Base-by-base conservation (phyloP, 2,329 filamentous ascomycete species). In the Phyllachora maydis region DNA sequence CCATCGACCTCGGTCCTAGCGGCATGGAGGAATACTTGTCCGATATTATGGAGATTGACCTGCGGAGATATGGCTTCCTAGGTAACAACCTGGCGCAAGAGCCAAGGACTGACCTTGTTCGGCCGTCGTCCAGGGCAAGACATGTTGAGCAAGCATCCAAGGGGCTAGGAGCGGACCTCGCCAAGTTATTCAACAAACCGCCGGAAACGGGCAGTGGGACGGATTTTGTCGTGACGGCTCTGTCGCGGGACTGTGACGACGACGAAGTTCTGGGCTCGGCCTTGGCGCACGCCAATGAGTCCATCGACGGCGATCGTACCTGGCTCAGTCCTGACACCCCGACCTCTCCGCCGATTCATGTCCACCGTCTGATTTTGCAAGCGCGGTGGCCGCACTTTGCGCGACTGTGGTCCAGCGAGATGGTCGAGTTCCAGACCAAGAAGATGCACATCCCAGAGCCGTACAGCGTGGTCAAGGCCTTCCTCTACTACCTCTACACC, bases 371-470 rank as follows among this genome's bases (percentile, higher is more conserved):
- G 26, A 93, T 98, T 25, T 60, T 98, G 6, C 79, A 90, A 44
- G 76, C 88, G 11, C 76, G 88, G 24, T 98, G 88, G 88, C 83
- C 88, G 14, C 88, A 98, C 46, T 98, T 98, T 50, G 71, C 76
- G 19, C 74, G 88, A 10, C 56, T 98, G 3, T 95, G 91, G 54
- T 73, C 75, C 24, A 71, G 85, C 4, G 82, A 93, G 41, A 98
- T 98, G 88, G 72, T 77, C 8, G 88, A 98, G 44, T 98, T 90
- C 39, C 88, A 98, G 43, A 88, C 81, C 10, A 88, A 88, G 40
- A 82, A 78, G 46, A 88, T 98, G 75, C 85, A 98, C 48, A 92
- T 98, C 21, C 85, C 88, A 0, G 90, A 98, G 40, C 83, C 85
- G 1, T 95, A 93, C 46, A 73, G 71, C 2, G 82, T 92, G 0